phyloP scores from a whole-genome alignment of 139 green algal species.

The Chlamydomonas sphaeroides region DNA sequence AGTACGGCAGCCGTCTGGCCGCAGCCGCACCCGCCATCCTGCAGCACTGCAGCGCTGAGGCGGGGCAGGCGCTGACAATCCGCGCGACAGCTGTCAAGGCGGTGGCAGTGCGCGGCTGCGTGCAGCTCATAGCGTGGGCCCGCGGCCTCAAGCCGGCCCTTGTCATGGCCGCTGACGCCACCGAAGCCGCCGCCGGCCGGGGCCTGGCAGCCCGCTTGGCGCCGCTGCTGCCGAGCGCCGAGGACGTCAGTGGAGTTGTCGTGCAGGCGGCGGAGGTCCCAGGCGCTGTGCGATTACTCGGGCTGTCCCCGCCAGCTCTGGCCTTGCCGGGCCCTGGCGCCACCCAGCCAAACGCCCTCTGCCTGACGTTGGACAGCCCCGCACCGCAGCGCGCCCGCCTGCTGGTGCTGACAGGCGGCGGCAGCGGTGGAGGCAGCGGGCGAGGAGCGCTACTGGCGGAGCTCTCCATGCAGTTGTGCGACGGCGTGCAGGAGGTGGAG shows the following conservation, averaged over 20 bases:
- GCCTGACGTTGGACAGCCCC: neutral
- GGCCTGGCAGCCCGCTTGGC: neutral
- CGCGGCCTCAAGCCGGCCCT: neutral
- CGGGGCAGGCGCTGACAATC: too few species aligned
- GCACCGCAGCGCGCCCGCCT: neutral
- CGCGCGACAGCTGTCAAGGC: too few species aligned
- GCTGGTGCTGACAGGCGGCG: neutral
- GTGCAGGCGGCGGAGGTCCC: neutral
- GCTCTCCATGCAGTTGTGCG: neutral
- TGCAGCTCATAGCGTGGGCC: neutral
- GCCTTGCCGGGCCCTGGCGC: neutral
- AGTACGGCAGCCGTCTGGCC: neutral
- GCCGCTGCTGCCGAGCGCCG: neutral
- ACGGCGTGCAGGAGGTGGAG: neutral
- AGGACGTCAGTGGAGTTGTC: neutral
- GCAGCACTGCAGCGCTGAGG: too few species aligned
- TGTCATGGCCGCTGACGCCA: too few species aligned
- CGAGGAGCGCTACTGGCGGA: neutral
- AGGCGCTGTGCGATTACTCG: neutral
- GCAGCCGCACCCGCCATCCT: neutral
- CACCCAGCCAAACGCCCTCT: neutral
- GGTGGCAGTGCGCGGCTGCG: neutral
- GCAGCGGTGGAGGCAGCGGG: too few species aligned
- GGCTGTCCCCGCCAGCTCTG: neutral
- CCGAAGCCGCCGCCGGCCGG: too few species aligned